phyloP scores from a whole-genome alignment of 2,329 filamentous ascomycete genomes.

The Drechslerella coelobrocha region DNA sequence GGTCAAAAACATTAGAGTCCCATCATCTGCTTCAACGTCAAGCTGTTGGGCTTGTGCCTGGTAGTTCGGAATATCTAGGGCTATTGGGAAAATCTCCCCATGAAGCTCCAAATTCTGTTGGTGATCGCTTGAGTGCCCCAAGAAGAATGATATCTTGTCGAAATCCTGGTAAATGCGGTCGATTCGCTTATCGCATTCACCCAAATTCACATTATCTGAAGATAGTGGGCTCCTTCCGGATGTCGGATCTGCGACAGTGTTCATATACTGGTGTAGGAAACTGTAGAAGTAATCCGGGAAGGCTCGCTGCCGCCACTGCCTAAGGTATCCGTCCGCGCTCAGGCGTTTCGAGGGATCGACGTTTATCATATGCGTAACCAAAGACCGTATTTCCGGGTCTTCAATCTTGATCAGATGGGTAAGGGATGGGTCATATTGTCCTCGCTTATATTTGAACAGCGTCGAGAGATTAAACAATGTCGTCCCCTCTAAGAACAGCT shows the following conservation, averaged over 20 bases:
- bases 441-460: conserved; percentile 89
- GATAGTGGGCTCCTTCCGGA: conserved; percentile 77
- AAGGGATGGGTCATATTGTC: conserved; percentile 87
- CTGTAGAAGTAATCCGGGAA: conserved; percentile 98
- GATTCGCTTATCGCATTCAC: conserved; percentile 90
- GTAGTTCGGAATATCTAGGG: conserved; percentile 85
- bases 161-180: conserved; percentile 93
- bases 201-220: conserved; percentile 55
- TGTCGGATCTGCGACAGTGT: conserved; percentile 87
- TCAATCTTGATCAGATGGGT: conserved; percentile 84
- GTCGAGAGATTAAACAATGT: conserved; percentile 98
- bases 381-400: conserved; percentile 75
- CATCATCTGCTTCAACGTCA: conserved; percentile 72
- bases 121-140: conserved; percentile 72
- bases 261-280: conserved; percentile 98
- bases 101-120: conserved; percentile 56
- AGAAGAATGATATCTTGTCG: conserved; percentile 94
- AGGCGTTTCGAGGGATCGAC: conserved; percentile 90
- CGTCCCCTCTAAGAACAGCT: conserved; percentile 84
- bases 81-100: conserved; percentile 70
- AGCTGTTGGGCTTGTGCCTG: conserved; percentile 72
- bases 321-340: conserved; percentile 89
- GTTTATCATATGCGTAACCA: conserved; percentile 96
- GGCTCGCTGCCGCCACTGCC: conserved; percentile 88
- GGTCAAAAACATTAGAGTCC: conserved; percentile 88